Evolutionary conservation across 2,329 filamentous ascomycete genomes (phyloP).

Genomic region (Rhinocladiella mackenziei): DNA sequence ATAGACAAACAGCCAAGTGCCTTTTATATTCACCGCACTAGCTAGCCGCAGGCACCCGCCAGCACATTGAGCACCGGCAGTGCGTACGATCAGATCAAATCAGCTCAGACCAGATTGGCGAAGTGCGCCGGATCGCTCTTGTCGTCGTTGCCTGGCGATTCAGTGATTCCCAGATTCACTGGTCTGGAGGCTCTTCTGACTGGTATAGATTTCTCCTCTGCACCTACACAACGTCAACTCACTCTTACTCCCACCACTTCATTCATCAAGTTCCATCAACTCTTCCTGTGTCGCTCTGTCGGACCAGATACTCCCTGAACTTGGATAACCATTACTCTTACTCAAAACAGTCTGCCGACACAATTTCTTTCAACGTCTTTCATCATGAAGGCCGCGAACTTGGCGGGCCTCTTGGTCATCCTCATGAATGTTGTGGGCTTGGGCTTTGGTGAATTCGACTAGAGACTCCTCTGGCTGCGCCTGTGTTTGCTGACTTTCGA

Average conservation of each 20-base stretch:
- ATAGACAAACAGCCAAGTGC: too few relatives aligned
- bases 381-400: slow-evolving; percentile 25
- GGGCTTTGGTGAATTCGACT: slow-evolving; percentile 14
- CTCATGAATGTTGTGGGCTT: slow-evolving; percentile 12
- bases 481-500: slow-evolving; percentile 10
- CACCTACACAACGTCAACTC: slow-evolving; percentile 12
- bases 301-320: slow-evolving; percentile 23
- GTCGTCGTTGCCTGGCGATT: background rate
- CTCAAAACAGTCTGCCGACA: slow-evolving; percentile 21
- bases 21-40: too few relatives aligned
- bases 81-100: background rate
- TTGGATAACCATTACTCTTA: slow-evolving; percentile 28
- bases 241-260: slow-evolving; percentile 13
- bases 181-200: slow-evolving; percentile 3
- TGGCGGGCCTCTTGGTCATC: slow-evolving; percentile 13
- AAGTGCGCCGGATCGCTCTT: slow-evolving; percentile 1
- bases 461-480: background rate
- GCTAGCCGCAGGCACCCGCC: too few relatives aligned
- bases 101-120: background rate
- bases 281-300: slow-evolving; percentile 23
- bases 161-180: too few relatives aligned
- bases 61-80: background rate
- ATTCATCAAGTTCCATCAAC: slow-evolving; percentile 16
- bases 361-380: slow-evolving; percentile 14
- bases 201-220: slow-evolving; percentile 21